Base-by-base conservation (phyloP, 148 eudicot species). In the Gaultheria prostrata region DNA sequence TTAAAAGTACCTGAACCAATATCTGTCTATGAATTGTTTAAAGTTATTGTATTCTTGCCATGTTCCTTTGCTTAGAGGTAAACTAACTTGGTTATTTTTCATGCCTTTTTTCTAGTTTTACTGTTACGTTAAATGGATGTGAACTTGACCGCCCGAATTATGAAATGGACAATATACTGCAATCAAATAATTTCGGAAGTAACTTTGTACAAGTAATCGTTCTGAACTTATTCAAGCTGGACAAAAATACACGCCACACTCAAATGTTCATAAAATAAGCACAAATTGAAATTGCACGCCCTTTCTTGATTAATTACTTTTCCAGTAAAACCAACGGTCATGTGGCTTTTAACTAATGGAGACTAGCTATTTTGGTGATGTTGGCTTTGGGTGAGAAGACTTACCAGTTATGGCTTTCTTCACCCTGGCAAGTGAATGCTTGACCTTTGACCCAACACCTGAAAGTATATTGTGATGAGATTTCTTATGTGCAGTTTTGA, bases 371-470 rank as follows among this genome's bases (percentile, higher is more conserved):
- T 90, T 89, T 81, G 85, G 91, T 79, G 90, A 90, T 87, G 87
- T n/a, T 87, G 79, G 80, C 89, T 89, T 92, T 61, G 74, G 84
- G 67, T 87, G 92, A 77, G 92, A 78, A 74, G 95, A 87, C 83
- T 93, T 90, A 63, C 95, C 94, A 43, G 93, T 87, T 57, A 94
- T 91, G 71, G 87, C 97, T 81, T 92, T 93, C 86, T 91, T 93
- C 79, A 94, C 94, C 89, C 92, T 94, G 71, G 95, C 89, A 80
- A 94, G 86, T 30, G 95, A 94, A 83, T 94, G 91, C 78, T 94
- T 94, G 85, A 92, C 90, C 87, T 91, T 93, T 43, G 97, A 92
- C 70, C 93, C 93, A 51, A 93, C 93, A 24, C 97, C 93, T 77
- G 93, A 90, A 33, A 94, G 85, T 87, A 93, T 82, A 81, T 89